Base-by-base conservation (phyloP, 345 rosid genomes). In the Hevea brasiliensis region DNA sequence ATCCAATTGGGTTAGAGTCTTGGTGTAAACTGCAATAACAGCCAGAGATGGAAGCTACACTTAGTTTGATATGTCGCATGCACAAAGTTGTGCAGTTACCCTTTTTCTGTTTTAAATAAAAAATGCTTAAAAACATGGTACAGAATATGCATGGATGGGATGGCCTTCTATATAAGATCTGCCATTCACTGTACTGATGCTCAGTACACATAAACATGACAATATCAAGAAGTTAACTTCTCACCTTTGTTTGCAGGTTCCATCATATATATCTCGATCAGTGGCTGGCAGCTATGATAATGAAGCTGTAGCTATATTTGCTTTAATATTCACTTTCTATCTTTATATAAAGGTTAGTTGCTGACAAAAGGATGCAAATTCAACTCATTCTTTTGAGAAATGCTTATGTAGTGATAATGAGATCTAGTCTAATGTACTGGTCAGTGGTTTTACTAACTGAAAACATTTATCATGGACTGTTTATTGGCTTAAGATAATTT, bases 281-380 rank as follows among this genome's bases (percentile, higher is more conserved):
- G 97, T 95, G 63, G 98, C 99, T 79, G 98, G 98, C 72, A 95
- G 99, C 84, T 95, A 95, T 77, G 96, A 95, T 85, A 96, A 96
- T 81, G 99, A 96, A 89, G 99, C 99, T 72, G 99, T 93, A 58
- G 99, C 99, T 65, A 95, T 95, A 81, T 95, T 95, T 89, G 97
- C 99, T 71, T 84, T 95, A 79, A 90, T 95, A 80, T 89, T 87
- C 85, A 95, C 99, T 0, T 92, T 95, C 75, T 95, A 86, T 88
- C 97, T 92, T 21, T 92, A 95, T 79, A 83, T 92, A 70, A 95
- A 95, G 98, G 98, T 92, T 20, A 82, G 88, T 24, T 57, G 76
- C 83, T 71, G 54, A 17, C 73, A 23, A n/a, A 29, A 35, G 27
- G 15, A 59, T 40, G 40, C 56, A 27, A 29, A n/a, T 68, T 58